Percentiles rank a stretch among this genome's conserved stretches.
Evolutionary conservation across 2,329 filamentous ascomycete genomes (phyloP).

Genomic region (Purpureocillium lavendulum): DNA sequence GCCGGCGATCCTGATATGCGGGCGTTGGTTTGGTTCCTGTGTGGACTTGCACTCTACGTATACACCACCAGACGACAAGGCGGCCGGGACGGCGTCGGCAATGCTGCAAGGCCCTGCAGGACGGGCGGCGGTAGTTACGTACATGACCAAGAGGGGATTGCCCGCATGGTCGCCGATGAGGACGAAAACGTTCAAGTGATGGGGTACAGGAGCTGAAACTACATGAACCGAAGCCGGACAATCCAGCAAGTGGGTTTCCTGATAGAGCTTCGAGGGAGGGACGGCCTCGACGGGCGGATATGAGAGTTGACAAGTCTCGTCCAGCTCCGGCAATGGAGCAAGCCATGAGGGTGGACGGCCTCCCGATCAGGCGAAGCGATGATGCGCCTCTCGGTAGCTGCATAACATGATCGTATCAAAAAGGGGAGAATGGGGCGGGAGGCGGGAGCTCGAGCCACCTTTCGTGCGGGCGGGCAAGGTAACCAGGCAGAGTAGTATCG

Average conservation of each 20-base stretch:
- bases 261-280: not conserved
- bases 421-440: not conserved
- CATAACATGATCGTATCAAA: not conserved
- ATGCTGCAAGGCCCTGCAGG: not conserved
- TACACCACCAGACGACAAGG: no score
- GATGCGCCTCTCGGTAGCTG: not conserved
- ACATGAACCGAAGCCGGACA: not conserved
- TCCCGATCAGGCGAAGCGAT: no score
- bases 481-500: not conserved
- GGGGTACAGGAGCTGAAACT: not conserved
- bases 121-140: not conserved
- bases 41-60: not conserved
- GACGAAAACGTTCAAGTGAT: not conserved
- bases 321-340: no score
- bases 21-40: not conserved
- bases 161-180: not conserved
- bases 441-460: not conserved
- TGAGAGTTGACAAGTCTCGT: constrained; percentile 1
- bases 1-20: not conserved
- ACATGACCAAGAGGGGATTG: not conserved
- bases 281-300: not conserved
- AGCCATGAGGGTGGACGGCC: no score
- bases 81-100: not conserved
- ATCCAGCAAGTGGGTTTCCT: not conserved
- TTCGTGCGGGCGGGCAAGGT: not conserved